Base-by-base conservation (phyloP, 2,329 filamentous ascomycete species). In the Tricladium varicosporioides region DNA sequence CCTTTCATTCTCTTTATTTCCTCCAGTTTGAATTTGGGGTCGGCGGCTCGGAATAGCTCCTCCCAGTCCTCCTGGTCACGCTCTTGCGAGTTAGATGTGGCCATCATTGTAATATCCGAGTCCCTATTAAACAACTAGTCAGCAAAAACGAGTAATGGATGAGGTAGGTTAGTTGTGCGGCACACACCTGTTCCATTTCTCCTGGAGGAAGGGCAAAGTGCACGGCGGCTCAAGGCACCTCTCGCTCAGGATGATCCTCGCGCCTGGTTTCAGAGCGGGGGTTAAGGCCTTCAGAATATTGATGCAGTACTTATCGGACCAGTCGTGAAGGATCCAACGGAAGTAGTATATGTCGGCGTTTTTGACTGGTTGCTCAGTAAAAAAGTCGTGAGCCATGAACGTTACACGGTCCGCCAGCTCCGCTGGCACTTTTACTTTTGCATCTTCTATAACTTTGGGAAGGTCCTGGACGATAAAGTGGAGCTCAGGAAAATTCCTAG, bases 291-390 rank as follows among this genome's bases (percentile, higher is more conserved):
- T 67, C 7, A 72, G 64, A 49, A 76, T 75, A 42, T 63, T 64
- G 18, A 71, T 61, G 2, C 65, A 65, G 50, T 74, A 69, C 14
- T 70, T 67, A 33, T 78, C 75, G 0, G 76, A 72, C 74, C 76
- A 78, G 64, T 80, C 76, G 62, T 80, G 78, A 36, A 80, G 65
- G 54, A 80, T 76, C 65, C 72, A 70, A 18, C 75, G 74, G 54
- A 80, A 67, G 54, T 78, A 68, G 65, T 78, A 80, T n/a, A 77
- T 70, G 33, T 75, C 72, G 4, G 73, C 77, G 13, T 63, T 51
- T 14, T 54, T 54, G 1, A 76, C 65, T 2, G 74, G 71, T 63
- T 80, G 77, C 8, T 72, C 70, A 5, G 67, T 64, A 63, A 80
- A 78, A 64, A 80, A 75, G 63, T 78, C 72, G 64, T 80, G 76